Percentiles rank a stretch among this genome's conserved stretches.
phyloP scores from a whole-genome alignment of 2,329 filamentous ascomycete genomes.

The Aspergillus luchuensis region DNA sequence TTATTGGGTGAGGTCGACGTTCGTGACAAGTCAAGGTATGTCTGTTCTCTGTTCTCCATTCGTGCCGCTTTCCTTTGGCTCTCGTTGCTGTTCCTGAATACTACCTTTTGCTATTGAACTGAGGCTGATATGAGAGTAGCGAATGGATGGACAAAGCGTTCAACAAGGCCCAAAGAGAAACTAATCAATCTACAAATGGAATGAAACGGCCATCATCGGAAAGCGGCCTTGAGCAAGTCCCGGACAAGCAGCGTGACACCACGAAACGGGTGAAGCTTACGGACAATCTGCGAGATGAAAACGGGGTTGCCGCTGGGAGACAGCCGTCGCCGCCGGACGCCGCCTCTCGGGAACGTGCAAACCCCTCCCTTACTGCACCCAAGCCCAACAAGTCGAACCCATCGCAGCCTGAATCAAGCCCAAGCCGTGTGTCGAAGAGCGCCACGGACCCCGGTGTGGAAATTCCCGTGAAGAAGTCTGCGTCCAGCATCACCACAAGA shows the following conservation, averaged over 20 bases:
- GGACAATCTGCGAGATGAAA: slow-evolving; percentile 29
- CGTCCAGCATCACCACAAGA: slow-evolving; percentile 31
- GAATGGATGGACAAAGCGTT: slow-evolving; percentile 39
- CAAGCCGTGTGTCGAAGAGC: slow-evolving; percentile 13
- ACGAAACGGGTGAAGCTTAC: slow-evolving; percentile 35
- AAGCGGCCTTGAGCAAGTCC: slow-evolving; percentile 7
- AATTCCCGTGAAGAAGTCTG: slow-evolving; percentile 35
- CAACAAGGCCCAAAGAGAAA: slow-evolving; percentile 17
- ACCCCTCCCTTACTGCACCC: slow-evolving; percentile 9
- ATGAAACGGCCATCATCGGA: slow-evolving; percentile 22
- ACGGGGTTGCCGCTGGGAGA: slow-evolving; percentile 14
- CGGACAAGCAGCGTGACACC: slow-evolving; percentile 12
- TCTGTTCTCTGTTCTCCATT: neutral
- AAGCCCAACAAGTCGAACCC: neutral
- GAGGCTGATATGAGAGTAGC: slow-evolving; percentile 20
- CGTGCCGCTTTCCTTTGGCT: neutral
- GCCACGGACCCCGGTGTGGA: slow-evolving; percentile 17
- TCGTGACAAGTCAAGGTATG: slow-evolving; percentile 30
- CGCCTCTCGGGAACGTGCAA: slow-evolving; percentile 1
- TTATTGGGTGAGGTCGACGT: slow-evolving; percentile 18
- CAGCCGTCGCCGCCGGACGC: slow-evolving; percentile 4
- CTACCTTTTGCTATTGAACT: neutral
- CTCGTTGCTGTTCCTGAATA: no score
- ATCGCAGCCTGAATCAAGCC: slow-evolving; percentile 9
- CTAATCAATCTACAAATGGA: slow-evolving; percentile 6